Conservation (phyloP, 2,329 filamentous ascomycete species). For the Penicillium hordei region DNA sequence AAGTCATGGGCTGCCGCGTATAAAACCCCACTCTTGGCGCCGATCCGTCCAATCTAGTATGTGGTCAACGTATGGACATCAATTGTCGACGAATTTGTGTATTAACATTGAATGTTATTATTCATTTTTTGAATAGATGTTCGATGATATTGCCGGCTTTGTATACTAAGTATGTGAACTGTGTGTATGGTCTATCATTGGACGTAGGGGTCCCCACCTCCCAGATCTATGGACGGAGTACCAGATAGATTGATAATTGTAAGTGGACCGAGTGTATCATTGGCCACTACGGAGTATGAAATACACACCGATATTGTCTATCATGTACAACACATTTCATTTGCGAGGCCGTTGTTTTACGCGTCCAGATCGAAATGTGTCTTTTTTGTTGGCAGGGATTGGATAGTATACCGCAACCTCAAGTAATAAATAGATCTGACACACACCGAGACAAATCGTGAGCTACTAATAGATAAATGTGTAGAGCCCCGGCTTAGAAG, state of each 20-base stretch:
- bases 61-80: neutral
- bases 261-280: constrained; percentile 1
- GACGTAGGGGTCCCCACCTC: neutral
- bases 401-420: neutral
- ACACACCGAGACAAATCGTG: neutral
- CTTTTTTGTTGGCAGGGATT: neutral
- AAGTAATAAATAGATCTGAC: neutral
- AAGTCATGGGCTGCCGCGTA: neutral
- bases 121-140: neutral
- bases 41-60: neutral
- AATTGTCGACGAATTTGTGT: neutral
- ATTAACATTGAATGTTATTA: neutral
- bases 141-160: neutral
- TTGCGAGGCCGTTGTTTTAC: neutral
- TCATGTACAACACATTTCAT: neutral
- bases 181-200: no score
- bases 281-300: neutral
- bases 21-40: constrained; percentile 6
- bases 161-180: neutral
- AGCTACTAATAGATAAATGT: neutral
- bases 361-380: neutral
- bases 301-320: neutral
- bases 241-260: neutral
- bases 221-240: neutral
- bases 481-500: neutral